A percentile compares a stretch with the other conserved stretches of the same genome.
These are phyloP conservation scores for Amesomyces nigricolor DNA, from an alignment of 2,329 filamentous ascomycete species.

Conservation along the genomic window DNA sequence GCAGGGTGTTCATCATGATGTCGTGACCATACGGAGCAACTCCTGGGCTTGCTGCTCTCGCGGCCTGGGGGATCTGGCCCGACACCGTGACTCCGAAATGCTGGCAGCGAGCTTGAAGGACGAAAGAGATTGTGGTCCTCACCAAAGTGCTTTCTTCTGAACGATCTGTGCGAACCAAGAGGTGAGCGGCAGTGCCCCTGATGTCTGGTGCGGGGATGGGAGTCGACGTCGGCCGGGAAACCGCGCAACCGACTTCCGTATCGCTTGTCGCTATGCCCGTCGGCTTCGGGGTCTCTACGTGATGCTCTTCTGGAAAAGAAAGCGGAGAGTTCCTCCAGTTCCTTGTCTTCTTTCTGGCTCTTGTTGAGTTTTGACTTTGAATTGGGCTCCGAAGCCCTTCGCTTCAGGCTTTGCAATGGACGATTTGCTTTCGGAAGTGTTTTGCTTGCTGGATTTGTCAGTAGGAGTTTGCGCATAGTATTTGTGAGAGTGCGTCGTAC, in stretches of 20 bases:
- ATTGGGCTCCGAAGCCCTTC: neutral
- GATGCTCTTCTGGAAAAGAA: conserved; percentile 30
- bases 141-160: neutral
- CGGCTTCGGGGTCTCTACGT: neutral
- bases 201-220: neutral
- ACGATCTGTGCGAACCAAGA: neutral
- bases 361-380: conserved; percentile 17
- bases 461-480: neutral
- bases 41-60: neutral
- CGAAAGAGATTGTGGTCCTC: neutral
- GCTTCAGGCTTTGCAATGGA: neutral
- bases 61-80: neutral
- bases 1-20: neutral
- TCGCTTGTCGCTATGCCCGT: neutral
- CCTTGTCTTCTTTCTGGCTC: conserved; percentile 29
- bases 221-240: neutral
- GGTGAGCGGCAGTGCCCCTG: neutral
- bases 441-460: conserved; percentile 7
- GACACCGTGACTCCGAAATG: neutral
- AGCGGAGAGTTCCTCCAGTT: conserved; percentile 33
- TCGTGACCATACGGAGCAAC: neutral
- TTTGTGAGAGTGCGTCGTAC: neutral
- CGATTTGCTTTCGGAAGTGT: neutral
- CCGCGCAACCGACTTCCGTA: neutral
- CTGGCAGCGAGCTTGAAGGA: neutral